phyloP scores from a whole-genome alignment of 495 filamentous ascomycete species.

The Echria macrotheca region DNA sequence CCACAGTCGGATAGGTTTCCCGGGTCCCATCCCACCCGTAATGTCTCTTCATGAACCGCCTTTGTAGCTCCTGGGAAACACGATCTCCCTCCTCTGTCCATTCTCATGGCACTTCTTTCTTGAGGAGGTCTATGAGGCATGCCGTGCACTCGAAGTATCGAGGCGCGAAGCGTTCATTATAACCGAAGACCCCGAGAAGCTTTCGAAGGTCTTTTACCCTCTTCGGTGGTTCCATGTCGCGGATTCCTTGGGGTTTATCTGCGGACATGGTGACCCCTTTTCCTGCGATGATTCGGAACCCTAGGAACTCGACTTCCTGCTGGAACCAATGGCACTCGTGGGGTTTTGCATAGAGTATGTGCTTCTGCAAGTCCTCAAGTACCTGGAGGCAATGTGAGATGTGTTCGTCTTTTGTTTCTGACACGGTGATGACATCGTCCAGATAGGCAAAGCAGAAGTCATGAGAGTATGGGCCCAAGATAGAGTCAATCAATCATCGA shows the following conservation, averaged over 20 bases:
- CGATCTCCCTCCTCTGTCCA: too few relatives aligned
- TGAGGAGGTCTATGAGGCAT: not conserved
- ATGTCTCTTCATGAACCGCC: not conserved
- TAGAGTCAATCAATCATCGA: not conserved
- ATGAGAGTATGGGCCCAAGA: not conserved
- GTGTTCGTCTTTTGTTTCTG: not conserved
- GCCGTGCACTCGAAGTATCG: not conserved
- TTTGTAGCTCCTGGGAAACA: not conserved
- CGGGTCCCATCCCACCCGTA: not conserved
- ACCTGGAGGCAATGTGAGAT: not conserved
- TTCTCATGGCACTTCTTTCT: not conserved
- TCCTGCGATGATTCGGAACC: not conserved
- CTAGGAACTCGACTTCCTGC: not conserved
- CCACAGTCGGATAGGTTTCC: not conserved
- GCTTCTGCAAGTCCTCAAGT: not conserved
- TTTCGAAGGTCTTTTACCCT: not conserved
- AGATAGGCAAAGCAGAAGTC: not conserved
- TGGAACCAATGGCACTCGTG: not conserved
- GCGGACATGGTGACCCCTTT: not conserved
- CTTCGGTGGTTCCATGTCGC: not conserved
- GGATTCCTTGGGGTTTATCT: not conserved
- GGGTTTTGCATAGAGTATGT: not conserved
- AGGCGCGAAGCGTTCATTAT: not conserved
- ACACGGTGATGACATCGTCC: not conserved
- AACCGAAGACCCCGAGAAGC: not conserved